Evolutionary conservation across 78 protist species (phyloP).

Genomic region (Dictyostelium purpureum): DNA sequence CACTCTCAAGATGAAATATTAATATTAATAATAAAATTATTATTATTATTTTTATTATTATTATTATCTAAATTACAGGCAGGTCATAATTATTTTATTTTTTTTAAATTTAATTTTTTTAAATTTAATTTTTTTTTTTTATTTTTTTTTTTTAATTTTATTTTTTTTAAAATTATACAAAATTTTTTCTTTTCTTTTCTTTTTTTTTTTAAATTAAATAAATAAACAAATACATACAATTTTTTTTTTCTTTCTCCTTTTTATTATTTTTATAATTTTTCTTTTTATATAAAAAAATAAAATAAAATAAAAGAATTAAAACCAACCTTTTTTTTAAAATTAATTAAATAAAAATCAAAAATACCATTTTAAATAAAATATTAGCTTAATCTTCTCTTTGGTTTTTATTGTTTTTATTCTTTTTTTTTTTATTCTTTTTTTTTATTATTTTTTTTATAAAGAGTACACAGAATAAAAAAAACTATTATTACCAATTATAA

Average conservation of each 20-base stretch:
- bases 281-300: neutral
- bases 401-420: neutral
- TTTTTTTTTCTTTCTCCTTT: too few relatives aligned
- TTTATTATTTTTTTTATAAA: neutral
- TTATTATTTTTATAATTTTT: too few relatives aligned
- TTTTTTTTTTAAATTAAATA: neutral
- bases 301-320: neutral
- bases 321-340: too few relatives aligned
- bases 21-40: too few relatives aligned
- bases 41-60: too few relatives aligned
- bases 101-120: neutral
- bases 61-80: too few relatives aligned
- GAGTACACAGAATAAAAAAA: neutral
- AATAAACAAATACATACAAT: neutral
- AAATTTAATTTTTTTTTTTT: too few relatives aligned
- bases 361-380: neutral
- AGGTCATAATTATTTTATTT: too few relatives aligned
- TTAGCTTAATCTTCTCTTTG: neutral
- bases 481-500: neutral
- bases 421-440: neutral
- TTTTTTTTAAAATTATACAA: neutral
- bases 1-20: too few relatives aligned
- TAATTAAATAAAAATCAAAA: neutral
- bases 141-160: too few relatives aligned
- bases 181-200: neutral